phyloP scores from a whole-genome alignment of 176 grass and related monocot genomes.

The Zoysia pacifica region DNA sequence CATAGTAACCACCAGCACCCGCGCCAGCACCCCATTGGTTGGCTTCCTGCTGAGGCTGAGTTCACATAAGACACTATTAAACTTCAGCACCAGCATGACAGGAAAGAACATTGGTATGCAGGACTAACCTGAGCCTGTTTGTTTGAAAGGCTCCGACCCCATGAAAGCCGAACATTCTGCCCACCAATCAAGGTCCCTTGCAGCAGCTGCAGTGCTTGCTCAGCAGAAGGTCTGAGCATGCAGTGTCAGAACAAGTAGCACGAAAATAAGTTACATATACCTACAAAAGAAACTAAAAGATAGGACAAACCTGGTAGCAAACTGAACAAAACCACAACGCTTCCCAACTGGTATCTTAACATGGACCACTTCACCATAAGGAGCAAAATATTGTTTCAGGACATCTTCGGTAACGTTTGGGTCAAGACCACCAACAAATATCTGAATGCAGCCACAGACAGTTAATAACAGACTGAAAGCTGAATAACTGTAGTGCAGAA shows the following conservation, averaged over 20 bases:
- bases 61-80: background rate
- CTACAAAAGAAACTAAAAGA: background rate
- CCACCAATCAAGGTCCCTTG: conserved; percentile 53
- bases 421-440: conserved; percentile 76
- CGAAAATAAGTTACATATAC: background rate
- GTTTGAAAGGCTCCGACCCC: conserved; percentile 63
- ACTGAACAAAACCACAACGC: conserved; percentile 63
- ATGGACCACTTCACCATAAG: conserved; percentile 58
- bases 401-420: conserved; percentile 50
- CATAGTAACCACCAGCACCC: background rate
- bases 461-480: conserved; percentile 1
- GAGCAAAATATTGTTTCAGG: conserved; percentile 55
- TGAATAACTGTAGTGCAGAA: background rate
- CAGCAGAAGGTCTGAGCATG: conserved; percentile 44
- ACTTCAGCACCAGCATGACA: background rate
- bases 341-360: conserved; percentile 66
- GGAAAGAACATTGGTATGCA: background rate
- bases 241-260: background rate
- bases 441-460: conserved; percentile 27
- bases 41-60: conserved; percentile 56
- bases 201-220: conserved; percentile 47
- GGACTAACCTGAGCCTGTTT: conserved; percentile 30
- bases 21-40: conserved; percentile 52
- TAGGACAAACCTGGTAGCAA: conserved; percentile 45
- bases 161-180: conserved; percentile 59